Evolutionary conservation across 2,329 filamentous ascomycete genomes (phyloP), one percentile per base, ranked within the genome.

Genomic region (Fusarium verrucosum): DNA sequence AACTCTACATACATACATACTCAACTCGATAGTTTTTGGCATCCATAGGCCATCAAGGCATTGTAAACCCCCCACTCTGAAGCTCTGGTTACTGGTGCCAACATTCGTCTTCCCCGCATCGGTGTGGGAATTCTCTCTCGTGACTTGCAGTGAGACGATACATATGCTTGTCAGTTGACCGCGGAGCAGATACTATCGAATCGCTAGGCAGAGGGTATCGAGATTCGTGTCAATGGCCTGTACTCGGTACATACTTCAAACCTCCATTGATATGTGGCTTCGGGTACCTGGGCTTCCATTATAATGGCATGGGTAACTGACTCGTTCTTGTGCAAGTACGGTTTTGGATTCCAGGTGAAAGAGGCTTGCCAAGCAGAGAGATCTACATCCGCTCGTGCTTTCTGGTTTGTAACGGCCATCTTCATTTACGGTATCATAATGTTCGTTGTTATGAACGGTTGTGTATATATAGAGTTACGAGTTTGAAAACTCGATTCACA

Each of bases 21-120:
- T 11, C 33, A 20, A 13, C 36, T 16, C 30, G 23, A 26, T 26
- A 51, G 23, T 6, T 25, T 40, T 37, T 17, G 58, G 56, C 36
- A 61, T 51, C 30, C 26, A 62, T 58, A 47, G 32, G 38, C 49
- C 35, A 6, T 52, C 16, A 49, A n/a, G 22, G 19, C 33, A 52
- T 59, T 46, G 36, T 45, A 35, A 46, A 57, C 30, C 62, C 62
- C n/a, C 62, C 62, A 46, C 62, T 50, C 28, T 25, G 16, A 43
- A 43, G 30, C 23, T 28, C 50, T 42, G 19, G 30, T 51, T 42
- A 63, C 51, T 65, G 62, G 62, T 58, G 58, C 62, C 62, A 65
- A 43, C 47, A 40, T 53, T 28, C 35, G 20, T 26, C 26, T 62
- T 51, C 58, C 62, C 57, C 62, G 57, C 57, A 63, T 66, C 58